Percentiles rank a stretch among this genome's conserved stretches.
These are phyloP conservation scores for Neofusicoccum ribis DNA, from an alignment of 2,329 filamentous ascomycete species.

Conservation along the genomic window DNA sequence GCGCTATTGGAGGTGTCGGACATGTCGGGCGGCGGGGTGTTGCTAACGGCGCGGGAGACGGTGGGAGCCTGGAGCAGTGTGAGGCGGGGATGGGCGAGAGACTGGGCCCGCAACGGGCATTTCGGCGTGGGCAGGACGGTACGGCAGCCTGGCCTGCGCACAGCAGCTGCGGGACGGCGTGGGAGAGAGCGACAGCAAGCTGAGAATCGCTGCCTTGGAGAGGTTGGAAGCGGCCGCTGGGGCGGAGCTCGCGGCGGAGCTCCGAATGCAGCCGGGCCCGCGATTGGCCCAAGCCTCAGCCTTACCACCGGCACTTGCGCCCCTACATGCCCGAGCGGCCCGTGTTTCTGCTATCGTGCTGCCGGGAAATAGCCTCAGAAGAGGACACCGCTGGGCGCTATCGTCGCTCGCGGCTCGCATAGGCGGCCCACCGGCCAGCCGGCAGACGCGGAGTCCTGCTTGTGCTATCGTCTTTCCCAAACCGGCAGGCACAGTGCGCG, in stretches of 20 bases:
- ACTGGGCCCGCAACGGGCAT: background rate
- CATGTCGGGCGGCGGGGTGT: background rate
- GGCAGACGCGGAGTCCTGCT: no score
- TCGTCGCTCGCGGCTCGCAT: background rate
- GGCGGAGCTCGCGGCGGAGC: background rate
- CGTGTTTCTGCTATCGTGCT: no score
- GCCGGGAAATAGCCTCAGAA: no score
- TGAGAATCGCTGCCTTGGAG: background rate
- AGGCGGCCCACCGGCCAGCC: no score
- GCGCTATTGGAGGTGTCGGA: background rate
- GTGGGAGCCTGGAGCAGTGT: background rate
- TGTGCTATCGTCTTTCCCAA: background rate
- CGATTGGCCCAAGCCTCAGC: background rate
- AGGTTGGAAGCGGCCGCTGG: background rate
- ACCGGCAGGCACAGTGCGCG: background rate
- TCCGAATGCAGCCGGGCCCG: background rate
- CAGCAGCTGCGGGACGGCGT: background rate
- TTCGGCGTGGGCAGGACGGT: background rate
- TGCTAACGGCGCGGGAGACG: no score
- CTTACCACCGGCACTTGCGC: background rate
- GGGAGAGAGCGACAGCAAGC: background rate
- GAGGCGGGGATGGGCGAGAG: background rate
- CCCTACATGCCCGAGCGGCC: no score
- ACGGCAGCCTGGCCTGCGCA: background rate
- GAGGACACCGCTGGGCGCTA: no score